Evolutionary conservation across 2,329 filamentous ascomycete genomes (phyloP), one percentile per base, ranked within the genome.

Genomic region (Penicillium sp.): DNA sequence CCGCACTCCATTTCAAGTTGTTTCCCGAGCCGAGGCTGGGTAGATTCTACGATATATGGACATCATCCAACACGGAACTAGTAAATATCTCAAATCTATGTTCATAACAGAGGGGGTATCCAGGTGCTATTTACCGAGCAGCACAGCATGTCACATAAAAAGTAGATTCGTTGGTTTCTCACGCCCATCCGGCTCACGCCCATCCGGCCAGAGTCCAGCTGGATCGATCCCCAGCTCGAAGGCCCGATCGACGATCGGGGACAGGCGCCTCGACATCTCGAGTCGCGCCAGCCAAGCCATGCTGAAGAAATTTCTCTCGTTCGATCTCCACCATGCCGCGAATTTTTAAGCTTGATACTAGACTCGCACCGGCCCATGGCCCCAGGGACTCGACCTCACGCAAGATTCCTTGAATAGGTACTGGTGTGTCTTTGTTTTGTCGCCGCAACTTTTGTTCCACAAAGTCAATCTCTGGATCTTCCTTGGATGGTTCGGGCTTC

Each of bases 301-400:
- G 70, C 42, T 78, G 75, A 33, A 87, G 67, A 61, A 87, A 89
- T 39, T 81, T 81, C 45, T 89, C 86, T 23, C 83, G 77, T 63
- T 88, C 85, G 18, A 88, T 80, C 68, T 88, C 85, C 5, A 87
- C 82, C 42, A 84, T 76, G 0, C 85, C 84, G 54, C 81, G 81
- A 19, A 87, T 77, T 48, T 83, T 82, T 60, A 87, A 70, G 57
- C 80, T 81, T 0, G 82, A 79, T 6, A 86, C 72, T 18, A 89
- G 71, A 67, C 85, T 87, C 3, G 83, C 86, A 6, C 86, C 86
- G 4, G 82, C 82, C 86, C 86, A 89, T 2, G 85, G 71, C 2
- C 86, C 86, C 5, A 88, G 69, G 6, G 82, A 82, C 55, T 87
- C 81, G 1, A 88, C 77, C 21, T 83, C 82, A n/a, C 77, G 74